Base-by-base conservation (phyloP, 176 grass and related monocot species). In the Aegilops longissima region DNA sequence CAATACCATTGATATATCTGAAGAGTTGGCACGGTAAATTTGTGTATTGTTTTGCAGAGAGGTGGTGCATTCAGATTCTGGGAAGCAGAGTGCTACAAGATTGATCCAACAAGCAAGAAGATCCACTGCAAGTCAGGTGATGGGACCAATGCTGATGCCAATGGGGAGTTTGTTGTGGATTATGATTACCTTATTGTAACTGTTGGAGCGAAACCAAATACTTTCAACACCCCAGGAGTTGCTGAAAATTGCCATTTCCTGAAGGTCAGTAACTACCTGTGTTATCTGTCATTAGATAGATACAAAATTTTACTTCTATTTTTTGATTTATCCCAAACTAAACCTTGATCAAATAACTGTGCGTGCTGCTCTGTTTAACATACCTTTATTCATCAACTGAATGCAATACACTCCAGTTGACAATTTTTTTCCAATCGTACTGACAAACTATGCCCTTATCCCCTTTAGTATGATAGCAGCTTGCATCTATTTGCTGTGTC, bases 191-290 rank as follows among this genome's bases (percentile, higher is more conserved):
- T 98, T 81, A 72, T 98, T 72, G 80, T 98, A 76, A 61, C 90
- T 76, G 92, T 98, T 80, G 96, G 96, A 84, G 96, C 96, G 56
- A 89, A 87, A 72, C 77, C 91, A 70, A 96, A 92, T 88, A 98
- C 96, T 79, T 98, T 98, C 84, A 95, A 95, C 71, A 98, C 96
- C 38, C 93, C 96, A 47, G 93, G 96, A 78, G 96, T 98, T 72
- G 45, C 67, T 78, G 93, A 98, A 83, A 89, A 98, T 82, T 98
- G 96, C 47, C 93, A 98, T 81, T 98, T 95, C 78, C 82, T 98
- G 51, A 98, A 98, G 96, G 93, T 98, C 85, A 72, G 65, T 87
- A 56, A 70, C 67, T 87, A 45, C 79, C 67, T 66, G 56, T 35
- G 36, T 56, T 29, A 34, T 47, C 44, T 10, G 8, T 11, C 17